Evolutionary conservation across 176 grass and related monocot genomes (phyloP).

Genomic region (Tuctoria greenei): DNA sequence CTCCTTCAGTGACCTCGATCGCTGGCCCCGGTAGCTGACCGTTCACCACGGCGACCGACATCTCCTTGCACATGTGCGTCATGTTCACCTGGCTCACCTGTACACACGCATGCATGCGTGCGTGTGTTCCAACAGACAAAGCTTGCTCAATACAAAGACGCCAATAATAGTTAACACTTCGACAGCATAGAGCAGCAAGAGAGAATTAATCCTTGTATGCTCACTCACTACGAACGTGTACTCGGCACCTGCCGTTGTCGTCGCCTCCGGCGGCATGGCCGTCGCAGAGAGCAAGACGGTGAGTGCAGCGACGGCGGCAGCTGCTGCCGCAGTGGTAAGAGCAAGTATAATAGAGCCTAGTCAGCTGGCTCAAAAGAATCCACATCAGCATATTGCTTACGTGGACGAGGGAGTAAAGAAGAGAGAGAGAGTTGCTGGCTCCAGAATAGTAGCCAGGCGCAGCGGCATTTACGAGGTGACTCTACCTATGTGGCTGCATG

Average conservation of each 20-base stretch:
- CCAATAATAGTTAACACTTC: not conserved
- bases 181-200: not conserved
- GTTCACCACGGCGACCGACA: constrained; percentile 33
- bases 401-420: too few species aligned
- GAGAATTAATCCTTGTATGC: not conserved
- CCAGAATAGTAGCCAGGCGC: too few species aligned
- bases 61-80: constrained; percentile 1
- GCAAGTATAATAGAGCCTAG: too few species aligned
- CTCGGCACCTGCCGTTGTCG: not conserved
- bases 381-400: too few species aligned
- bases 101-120: not conserved
- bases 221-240: not conserved
- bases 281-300: not conserved
- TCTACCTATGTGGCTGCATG: too few species aligned
- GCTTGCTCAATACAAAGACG: not conserved
- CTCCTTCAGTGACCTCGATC: constrained; percentile 5
- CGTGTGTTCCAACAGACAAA: not conserved
- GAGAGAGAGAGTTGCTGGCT: too few species aligned
- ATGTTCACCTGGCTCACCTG: not conserved
- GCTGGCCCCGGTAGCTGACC: constrained; percentile 26
- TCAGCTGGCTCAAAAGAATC: too few species aligned
- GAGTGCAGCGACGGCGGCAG: not conserved
- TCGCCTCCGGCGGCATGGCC: not conserved
- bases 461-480: too few species aligned
- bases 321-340: too few species aligned